Percentiles rank a stretch among this genome's conserved stretches.
These are phyloP conservation scores for Barnettozyma wickerhamii DNA, from an alignment of 805 yeast genomes.

Conservation along the genomic window DNA sequence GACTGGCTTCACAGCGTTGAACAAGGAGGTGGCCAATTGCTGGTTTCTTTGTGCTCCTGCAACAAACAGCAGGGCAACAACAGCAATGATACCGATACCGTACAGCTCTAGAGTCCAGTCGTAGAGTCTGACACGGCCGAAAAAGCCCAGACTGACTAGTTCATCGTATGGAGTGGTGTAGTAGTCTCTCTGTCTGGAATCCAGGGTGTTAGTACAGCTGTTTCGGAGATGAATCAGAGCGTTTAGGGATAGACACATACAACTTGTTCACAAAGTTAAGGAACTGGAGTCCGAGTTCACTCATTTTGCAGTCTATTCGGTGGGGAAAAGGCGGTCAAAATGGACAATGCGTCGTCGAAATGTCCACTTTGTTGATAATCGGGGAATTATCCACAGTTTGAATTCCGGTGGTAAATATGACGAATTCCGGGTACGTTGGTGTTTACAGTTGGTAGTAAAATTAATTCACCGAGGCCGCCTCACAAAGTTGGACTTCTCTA, in stretches of 20 bases:
- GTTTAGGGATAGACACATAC: not conserved
- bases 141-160: constrained; percentile 52
- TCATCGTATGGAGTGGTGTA: constrained; percentile 38
- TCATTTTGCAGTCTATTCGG: not conserved
- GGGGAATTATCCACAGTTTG: not conserved
- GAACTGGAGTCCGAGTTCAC: not conserved
- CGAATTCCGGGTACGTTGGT: too few species aligned
- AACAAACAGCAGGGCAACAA: constrained; percentile 46
- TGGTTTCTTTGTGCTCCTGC: constrained; percentile 60
- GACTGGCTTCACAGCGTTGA: constrained; percentile 45
- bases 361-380: not conserved
- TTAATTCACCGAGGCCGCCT: too few species aligned
- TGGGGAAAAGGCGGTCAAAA: not conserved
- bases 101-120: constrained; percentile 76
- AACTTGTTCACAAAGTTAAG: not conserved
- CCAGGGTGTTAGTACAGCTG: not conserved
- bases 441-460: too few species aligned
- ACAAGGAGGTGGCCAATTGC: constrained; percentile 47
- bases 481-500: too few species aligned
- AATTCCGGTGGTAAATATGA: too few species aligned
- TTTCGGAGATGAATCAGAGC: not conserved
- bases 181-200: constrained; percentile 25
- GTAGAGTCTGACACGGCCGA: constrained; percentile 53
- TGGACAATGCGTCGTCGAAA: not conserved
- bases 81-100: constrained; percentile 47